Evolutionary conservation across 139 green algal genomes (phyloP), one percentile per base, ranked within the genome.

Genomic region (Chlorella sp.): DNA sequence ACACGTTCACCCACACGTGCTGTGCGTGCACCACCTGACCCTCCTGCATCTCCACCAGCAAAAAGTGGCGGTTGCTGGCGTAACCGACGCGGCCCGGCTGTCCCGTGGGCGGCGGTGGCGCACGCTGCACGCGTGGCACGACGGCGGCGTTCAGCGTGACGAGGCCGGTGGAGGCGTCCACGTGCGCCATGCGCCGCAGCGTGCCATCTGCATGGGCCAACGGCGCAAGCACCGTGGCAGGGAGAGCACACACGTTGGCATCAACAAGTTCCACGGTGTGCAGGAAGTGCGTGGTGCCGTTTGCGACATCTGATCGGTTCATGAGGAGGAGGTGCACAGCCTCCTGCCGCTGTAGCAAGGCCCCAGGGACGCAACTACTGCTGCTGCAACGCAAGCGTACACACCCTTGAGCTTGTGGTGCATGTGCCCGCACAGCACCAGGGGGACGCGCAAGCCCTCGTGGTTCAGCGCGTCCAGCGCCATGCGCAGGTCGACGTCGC

Each of bases 171-270:
- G 14, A 10, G 55, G 32, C 5, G 63, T 69, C 63, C 31, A 69
- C 63, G 32, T 69, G 63, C 63, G 50, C 63, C 63, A 69, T 69
- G 63, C 63, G 63, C 63, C 63, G 31, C 31, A 69, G 63, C 6
- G 6, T 35, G 63, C 63, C 63, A 2, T 32, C 63, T 69, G 63
- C 63, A 50, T 4, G 20, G n/a, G n/a, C n/a, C 2, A 29, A 69
- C 4, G 22, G 55, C 20, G 6, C 55, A 35, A 32, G 23, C 42
- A 10, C 10, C 10, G 42, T 10, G 10, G 17, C 42, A 55, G 42
- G 10, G 42, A 55, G 42, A 55, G 42, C n/a, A n/a, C n/a, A 55
- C 42, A 55, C 10, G 42, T 55, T n/a, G n/a, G n/a, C n/a, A n/a
- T n/a, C n/a, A n/a, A n/a, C n/a, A n/a, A n/a, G n/a, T n/a, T n/a